Evolutionary conservation across 2,329 filamentous ascomycete species (phyloP), one percentile per base, ranked within the genome.

Genomic region (Trichoderma atrobrunneum): DNA sequence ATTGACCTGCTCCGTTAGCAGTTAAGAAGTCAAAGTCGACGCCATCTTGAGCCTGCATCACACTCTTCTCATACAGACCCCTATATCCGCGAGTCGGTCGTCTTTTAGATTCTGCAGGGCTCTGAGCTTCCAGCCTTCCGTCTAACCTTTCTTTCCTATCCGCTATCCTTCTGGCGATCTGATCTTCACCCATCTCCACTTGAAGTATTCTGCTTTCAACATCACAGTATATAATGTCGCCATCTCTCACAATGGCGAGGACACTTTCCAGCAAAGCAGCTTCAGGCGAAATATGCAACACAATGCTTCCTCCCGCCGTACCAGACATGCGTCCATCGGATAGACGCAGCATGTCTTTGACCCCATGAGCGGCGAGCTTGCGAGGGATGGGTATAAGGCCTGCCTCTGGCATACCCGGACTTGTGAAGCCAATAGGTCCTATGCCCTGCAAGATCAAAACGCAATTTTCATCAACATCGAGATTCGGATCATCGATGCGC

Each of bases 321-420:
- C 95, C 95, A 28, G 89, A 92, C 85, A 97, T 98, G 34, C 95
- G 84, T 0, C 95, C 95, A 77, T 98, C 95, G 0, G 94, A 97
- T 36, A 98, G 87, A 1, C 97, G 85, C 4, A 96, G 89, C 80
- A 97, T 91, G 74, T 97, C 96, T 16, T 85, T 87, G 5, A 97
- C 87, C 10, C 92, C 92, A 1, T 90, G 90, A 0, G 91, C 90
- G 0, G 92, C 93, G 34, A 91, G 90, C 65, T 95, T 94, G 78
- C 95, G 92, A 18, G 97, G 90, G 28, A 88, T 88, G 0, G 87
- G 87, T 1, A 88, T 83, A 30, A 88, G 79, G 0, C 87, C 87
- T 71, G 96, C 94, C 81, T 98, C 95, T 1, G 94, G 95, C 95
- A 98, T 98, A 14, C 95, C 95, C 0, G 95, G 95, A 2, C 93